These are phyloP conservation scores for Phialophora chinensis DNA, from an alignment of 2,329 filamentous ascomycete species.

Conservation along the genomic window DNA sequence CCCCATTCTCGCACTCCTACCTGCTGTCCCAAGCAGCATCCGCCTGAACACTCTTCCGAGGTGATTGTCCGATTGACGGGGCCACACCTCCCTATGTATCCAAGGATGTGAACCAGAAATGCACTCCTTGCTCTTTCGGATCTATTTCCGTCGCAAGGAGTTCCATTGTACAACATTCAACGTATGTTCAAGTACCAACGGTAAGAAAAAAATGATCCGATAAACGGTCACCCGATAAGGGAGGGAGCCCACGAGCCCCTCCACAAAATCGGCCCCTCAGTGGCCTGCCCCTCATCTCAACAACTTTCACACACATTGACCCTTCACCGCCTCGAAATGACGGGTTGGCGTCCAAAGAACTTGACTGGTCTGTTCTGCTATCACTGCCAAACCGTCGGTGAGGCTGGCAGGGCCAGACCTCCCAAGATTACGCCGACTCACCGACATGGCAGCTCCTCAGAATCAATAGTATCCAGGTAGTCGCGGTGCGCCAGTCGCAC, in stretches of 20 bases:
- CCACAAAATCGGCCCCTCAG: constrained; percentile 4
- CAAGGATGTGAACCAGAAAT: neutral
- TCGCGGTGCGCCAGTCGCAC: constrained; percentile 23
- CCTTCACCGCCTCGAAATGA: constrained; percentile 22
- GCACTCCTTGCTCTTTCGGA: neutral
- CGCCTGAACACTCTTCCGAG: neutral
- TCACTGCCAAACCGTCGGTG: constrained; percentile 15
- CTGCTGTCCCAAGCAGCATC: neutral
- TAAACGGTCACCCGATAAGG: neutral
- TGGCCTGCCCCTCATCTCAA: constrained; percentile 23
- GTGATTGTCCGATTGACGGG: neutral
- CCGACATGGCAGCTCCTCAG: constrained; percentile 13
- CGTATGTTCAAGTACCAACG: neutral
- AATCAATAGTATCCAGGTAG: constrained; percentile 22
- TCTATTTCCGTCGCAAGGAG: neutral
- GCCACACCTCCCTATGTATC: neutral
- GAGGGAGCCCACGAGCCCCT: too few species aligned
- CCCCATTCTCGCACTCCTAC: neutral
- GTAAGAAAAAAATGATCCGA: neutral
- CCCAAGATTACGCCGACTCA: constrained; percentile 12
- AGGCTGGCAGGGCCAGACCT: constrained; percentile 15
- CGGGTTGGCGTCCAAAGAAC: constrained; percentile 1
- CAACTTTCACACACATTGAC: constrained; percentile 5
- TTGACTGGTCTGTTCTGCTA: constrained; percentile 13
- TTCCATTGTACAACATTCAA: neutral